phyloP scores from a whole-genome alignment of 495 filamentous ascomycete genomes.

The Podospora conica region DNA sequence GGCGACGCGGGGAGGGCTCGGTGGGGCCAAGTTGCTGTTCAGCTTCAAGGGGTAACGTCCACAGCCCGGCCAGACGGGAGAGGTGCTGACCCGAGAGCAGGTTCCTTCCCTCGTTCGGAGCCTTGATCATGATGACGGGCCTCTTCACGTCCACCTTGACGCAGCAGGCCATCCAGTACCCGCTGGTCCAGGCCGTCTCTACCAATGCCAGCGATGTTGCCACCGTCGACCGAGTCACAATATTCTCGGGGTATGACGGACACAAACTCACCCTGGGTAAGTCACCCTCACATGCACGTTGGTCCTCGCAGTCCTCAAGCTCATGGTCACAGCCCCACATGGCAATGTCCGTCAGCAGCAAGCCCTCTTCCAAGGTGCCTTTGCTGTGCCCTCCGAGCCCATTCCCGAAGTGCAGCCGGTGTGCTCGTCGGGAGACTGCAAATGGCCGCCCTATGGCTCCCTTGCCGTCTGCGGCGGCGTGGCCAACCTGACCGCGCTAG shows the following conservation, averaged over 20 bases:
- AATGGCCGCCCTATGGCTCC: constrained; percentile 36
- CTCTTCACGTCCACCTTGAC: constrained; percentile 38
- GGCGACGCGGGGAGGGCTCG: constrained; percentile 35
- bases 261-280: constrained; percentile 7
- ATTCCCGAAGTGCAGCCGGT: constrained; percentile 8
- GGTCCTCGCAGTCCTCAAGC: background rate
- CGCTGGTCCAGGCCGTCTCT: constrained; percentile 26
- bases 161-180: constrained; percentile 36
- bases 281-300: background rate
- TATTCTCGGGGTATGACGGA: constrained; percentile 14
- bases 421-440: constrained; percentile 43
- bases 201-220: constrained; percentile 30
- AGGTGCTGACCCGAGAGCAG: constrained; percentile 7
- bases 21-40: constrained; percentile 31
- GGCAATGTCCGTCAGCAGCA: constrained; percentile 25
- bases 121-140: constrained; percentile 33
- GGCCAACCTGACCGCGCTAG: constrained; percentile 25
- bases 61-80: background rate
- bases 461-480: constrained; percentile 38
- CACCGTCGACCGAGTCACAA: constrained; percentile 14
- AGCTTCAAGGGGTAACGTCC: constrained; percentile 16
- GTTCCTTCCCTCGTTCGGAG: constrained; percentile 34
- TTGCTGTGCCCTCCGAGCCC: constrained; percentile 18
- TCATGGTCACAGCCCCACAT: constrained; percentile 14
- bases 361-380: constrained; percentile 34